Base-by-base conservation (phyloP, 306 rosid genomes). In the Pyrus bretschneideri region DNA sequence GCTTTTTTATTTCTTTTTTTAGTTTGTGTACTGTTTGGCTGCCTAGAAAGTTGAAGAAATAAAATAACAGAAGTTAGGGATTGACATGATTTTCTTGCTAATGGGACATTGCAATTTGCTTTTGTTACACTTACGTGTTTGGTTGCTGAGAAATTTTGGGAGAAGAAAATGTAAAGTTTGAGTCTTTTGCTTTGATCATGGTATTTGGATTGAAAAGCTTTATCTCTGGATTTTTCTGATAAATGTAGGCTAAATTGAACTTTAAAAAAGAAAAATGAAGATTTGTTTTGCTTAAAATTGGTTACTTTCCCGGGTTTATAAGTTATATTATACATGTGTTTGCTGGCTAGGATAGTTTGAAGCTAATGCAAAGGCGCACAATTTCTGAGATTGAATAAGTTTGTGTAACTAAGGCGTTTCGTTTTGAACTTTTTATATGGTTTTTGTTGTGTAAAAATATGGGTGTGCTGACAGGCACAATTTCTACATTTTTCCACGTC, bases 401-500 rank as follows among this genome's bases (percentile, higher is more conserved):
- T 44, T 55, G 65, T 11, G n/a, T 4, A 12, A 18, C 1, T 8
- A 52, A 12, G 29, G 11, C 40, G 11, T 73, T 45, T 27, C 19
- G 11, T 69, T 21, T 14, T 30, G 22, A 22, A 9, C 7, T 13
- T 69, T 75, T 51, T 42, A n/a, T 22, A 9, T 40, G 44, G 69
- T 69, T 59, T 63, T 21, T 35, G 9, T 66, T 1, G 4, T 66
- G 3, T 38, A 38, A 33, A n/a, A 31, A 55, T 38, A 13, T 25
- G 25, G 75, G 75, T 62, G 58, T 75, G 61, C 72, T 82, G 74
- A 55, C 91, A 95, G 97, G 89, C 84, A 89, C 83, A 95, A 92
- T 86, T 95, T 95, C 81, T 95, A 88, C 73, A 72, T 95, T 77
- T 95, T 95, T 76, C 99, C 97, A 4, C 92, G 92, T 61, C 93